Evolutionary conservation across 106 monocot species (phyloP), one percentile per base, ranked within the genome.

Genomic region (Dendrobium officinale): DNA sequence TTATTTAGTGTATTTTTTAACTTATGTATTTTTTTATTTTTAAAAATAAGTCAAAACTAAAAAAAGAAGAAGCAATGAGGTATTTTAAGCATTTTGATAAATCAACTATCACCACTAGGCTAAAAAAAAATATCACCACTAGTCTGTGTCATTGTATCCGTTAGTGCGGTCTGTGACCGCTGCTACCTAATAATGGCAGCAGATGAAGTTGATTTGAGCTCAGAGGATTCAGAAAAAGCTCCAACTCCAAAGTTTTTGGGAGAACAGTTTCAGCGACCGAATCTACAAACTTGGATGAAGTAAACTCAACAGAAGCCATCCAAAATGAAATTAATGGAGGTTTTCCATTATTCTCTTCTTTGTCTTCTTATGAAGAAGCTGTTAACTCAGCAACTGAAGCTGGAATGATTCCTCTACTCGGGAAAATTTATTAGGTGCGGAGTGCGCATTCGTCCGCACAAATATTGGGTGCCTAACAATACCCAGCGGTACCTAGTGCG

Each of bases 211-310:
- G 59, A 59, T 59, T 59, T 59, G 20, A 59, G n/a, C 18, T 18
- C 59, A 0, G 59, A 59, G 59, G 59, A 59, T 59, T 59, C 59
- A 5, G 20, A 59, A 1, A n/a, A n/a, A 17, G 19, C 59, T 19
- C 6, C n/a, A n/a, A 80, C 83, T 42, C 76, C 93, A 42, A 96
- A 90, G 84, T 96, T 0, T 96, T 96, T 19, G 96, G 96, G 2
- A 84, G 77, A 82, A 92, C 88, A 6, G 88, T 96, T 29, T 1
- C 81, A 19, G 79, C 89, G 7, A 70, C 82, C n/a, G 73, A 79
- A n/a, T 20, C 80, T 7, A 15, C 45, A 0, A 70, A 64, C 48
- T 33, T 77, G 70, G 24, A 42, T 70, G 47, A 47, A 47, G 68
- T 22, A 66, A 2, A 16, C 42, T 27, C 22, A 8, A 37, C 49